These are phyloP conservation scores for Penicillium nordicum DNA, from an alignment of 2,329 filamentous ascomycete genomes.

Conservation along the genomic window DNA sequence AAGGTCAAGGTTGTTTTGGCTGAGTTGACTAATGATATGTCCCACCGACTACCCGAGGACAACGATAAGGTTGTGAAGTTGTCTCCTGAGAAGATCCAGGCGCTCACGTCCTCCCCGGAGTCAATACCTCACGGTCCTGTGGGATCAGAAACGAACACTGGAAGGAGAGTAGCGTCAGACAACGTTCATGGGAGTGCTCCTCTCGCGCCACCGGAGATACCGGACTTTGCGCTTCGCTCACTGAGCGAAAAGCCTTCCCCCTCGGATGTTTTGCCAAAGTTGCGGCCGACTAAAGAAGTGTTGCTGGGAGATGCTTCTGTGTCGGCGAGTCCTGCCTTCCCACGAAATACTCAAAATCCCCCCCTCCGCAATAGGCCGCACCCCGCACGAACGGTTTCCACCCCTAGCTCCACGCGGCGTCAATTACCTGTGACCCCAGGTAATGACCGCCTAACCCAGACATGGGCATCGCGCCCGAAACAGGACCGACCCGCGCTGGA, in stretches of 20 bases:
- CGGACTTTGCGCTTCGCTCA: conserved; percentile 15
- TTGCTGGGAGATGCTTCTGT: conserved; percentile 25
- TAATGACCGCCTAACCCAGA: conserved; percentile 33
- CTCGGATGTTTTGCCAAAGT: conserved; percentile 18
- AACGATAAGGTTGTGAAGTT: conserved; percentile 49
- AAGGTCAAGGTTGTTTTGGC: conserved; percentile 24
- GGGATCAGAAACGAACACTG: conserved; percentile 19
- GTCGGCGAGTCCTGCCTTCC: conserved; percentile 18
- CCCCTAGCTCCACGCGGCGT: conserved; percentile 33
- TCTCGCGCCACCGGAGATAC: conserved; percentile 9
- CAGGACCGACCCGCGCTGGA: conserved; percentile 32
- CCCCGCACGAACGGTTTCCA: conserved; percentile 36
- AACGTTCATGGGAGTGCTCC: conserved; percentile 8
- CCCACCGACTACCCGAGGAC: conserved; percentile 24
- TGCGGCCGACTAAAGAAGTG: conserved; percentile 26
- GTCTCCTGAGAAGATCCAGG: conserved; percentile 53
- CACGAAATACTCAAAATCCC: conserved; percentile 18
- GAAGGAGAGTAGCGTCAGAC: conserved; percentile 24
- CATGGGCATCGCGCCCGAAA: conserved; percentile 34
- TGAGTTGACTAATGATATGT: conserved; percentile 23
- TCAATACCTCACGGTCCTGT: conserved; percentile 51
- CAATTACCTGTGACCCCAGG: conserved; percentile 29
- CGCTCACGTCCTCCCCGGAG: conserved; percentile 53
- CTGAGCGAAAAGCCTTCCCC: conserved; percentile 30
- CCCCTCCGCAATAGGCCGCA: conserved; percentile 31